Percentiles rank a stretch among this genome's conserved stretches.
Evolutionary conservation across 805 yeast genomes (phyloP).

Genomic region (Phaffomyces thermotolerans): DNA sequence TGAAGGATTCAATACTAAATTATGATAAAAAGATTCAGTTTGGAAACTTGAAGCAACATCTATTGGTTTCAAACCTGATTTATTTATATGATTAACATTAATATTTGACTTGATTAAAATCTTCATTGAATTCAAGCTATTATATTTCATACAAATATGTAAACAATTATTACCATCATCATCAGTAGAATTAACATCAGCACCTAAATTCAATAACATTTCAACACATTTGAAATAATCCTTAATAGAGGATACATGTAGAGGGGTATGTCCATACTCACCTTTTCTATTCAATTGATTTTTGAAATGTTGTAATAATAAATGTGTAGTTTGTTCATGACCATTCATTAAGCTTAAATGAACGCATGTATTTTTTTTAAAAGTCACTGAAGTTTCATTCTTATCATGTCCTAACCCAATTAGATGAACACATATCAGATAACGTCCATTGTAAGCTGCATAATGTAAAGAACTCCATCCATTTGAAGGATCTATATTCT

Average conservation of each 20-base stretch:
- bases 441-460: constrained; percentile 68
- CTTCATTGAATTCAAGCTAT: constrained; percentile 49
- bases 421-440: constrained; percentile 55
- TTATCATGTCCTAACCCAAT: constrained; percentile 51
- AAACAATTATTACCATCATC: constrained; percentile 73
- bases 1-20: constrained; percentile 5
- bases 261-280: constrained; percentile 47
- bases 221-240: constrained; percentile 60
- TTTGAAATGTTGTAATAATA: constrained; percentile 60
- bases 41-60: constrained; percentile 53
- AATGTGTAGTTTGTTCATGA: constrained; percentile 66
- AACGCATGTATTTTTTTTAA: constrained; percentile 54
- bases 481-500: constrained; percentile 57
- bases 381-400: constrained; percentile 43
- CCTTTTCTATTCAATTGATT: constrained; percentile 43
- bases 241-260: constrained; percentile 57
- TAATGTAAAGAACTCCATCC: constrained; percentile 86
- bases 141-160: constrained; percentile 74
- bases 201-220: constrained; percentile 65
- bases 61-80: constrained; percentile 56
- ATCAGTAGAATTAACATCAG: constrained; percentile 68
- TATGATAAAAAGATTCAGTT: constrained; percentile 35
- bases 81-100: constrained; percentile 42
- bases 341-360: constrained; percentile 62
- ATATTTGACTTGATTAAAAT: constrained; percentile 44